A percentile compares a stretch with the other conserved stretches of the same genome.
phyloP scores from a whole-genome alignment of 2,329 filamentous ascomycete species.

The Phialophora tarda region DNA sequence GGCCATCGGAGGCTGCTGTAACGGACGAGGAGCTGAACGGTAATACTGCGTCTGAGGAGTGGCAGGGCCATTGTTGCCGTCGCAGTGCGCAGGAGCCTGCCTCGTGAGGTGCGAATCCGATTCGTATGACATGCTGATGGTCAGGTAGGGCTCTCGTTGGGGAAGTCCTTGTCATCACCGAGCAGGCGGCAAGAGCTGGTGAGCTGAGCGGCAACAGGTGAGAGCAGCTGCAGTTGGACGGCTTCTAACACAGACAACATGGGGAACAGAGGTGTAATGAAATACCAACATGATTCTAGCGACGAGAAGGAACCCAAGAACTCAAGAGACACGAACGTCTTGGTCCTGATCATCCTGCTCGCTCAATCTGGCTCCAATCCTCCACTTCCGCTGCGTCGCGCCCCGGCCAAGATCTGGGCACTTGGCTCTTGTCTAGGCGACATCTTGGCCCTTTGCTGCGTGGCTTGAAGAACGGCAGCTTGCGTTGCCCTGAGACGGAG shows the following conservation, averaged over 20 bases:
- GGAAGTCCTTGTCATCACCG: conserved; percentile 28
- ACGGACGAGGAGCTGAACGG: conserved; percentile 2
- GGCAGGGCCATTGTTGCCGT: conserved; percentile 12
- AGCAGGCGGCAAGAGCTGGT: conserved; percentile 14
- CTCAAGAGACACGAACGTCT: conserved; percentile 25
- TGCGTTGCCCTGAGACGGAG: conserved; percentile 12
- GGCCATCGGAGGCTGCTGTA: conserved; percentile 23
- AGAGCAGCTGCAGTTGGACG: conserved; percentile 20
- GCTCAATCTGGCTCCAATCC: conserved; percentile 22
- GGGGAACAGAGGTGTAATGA: conserved; percentile 27
- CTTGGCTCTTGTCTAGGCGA: conserved; percentile 24
- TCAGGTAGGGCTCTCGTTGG: conserved; percentile 8
- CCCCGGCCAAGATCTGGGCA: conserved; percentile 23
- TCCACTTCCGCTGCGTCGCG: conserved; percentile 25
- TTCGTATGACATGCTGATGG: conserved; percentile 25
- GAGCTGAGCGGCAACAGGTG: conserved; percentile 8
- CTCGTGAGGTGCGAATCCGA: conserved; percentile 29
- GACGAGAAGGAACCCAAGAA: conserved; percentile 23
- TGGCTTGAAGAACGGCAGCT: conserved; percentile 9
- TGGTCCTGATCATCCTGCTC: conserved; percentile 24
- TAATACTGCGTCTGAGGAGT: conserved; percentile 21
- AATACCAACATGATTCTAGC: conserved; percentile 33
- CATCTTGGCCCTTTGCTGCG: conserved; percentile 16
- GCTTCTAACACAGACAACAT: conserved; percentile 31
- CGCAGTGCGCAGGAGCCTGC: conserved; percentile 28